phyloP scores from a whole-genome alignment of 2,329 filamentous ascomycete genomes.

The Ophiocordyceps camponoti-leonardi region DNA sequence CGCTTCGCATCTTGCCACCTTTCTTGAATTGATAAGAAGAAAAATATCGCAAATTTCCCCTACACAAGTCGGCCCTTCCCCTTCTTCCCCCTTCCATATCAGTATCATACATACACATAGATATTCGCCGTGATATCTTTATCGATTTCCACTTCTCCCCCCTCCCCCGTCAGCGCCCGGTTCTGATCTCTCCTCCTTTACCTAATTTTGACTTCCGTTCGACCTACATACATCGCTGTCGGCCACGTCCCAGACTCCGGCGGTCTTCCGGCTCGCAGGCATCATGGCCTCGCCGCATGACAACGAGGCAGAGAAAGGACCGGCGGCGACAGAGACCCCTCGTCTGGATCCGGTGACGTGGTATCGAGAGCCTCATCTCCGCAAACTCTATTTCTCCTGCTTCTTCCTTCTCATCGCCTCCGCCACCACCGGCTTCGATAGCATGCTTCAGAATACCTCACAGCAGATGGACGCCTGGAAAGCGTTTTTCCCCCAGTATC shows the following conservation, averaged over 20 bases:
- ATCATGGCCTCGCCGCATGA: slow-evolving; percentile 6
- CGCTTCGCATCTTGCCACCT: too few relatives aligned
- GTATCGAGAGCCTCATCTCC: slow-evolving; percentile 37
- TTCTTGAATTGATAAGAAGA: too few relatives aligned
- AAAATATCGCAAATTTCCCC: too few relatives aligned
- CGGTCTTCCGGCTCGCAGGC: not conserved
- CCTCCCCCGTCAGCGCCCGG: too few relatives aligned
- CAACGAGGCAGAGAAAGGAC: slow-evolving; percentile 21
- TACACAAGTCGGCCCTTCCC: too few relatives aligned
- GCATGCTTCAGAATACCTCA: slow-evolving; percentile 41
- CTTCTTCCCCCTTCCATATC: too few relatives aligned
- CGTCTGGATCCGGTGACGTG: slow-evolving; percentile 37
- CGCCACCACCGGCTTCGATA: slow-evolving; percentile 45
- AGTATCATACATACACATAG: too few relatives aligned
- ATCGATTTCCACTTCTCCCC: too few relatives aligned
- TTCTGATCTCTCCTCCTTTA: too few relatives aligned
- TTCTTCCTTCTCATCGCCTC: slow-evolving; percentile 40
- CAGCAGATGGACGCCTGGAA: slow-evolving; percentile 39
- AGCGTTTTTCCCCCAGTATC: slow-evolving; percentile 25
- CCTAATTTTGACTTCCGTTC: too few relatives aligned
- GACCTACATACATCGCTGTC: too few relatives aligned
- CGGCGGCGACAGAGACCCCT: slow-evolving; percentile 19
- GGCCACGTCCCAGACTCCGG: too few relatives aligned
- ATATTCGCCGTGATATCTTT: not conserved
- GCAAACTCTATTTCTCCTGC: slow-evolving; percentile 35